These are phyloP conservation scores for Penicillium ochrochloron DNA, from an alignment of 495 filamentous ascomycete species.

Conservation along the genomic window DNA sequence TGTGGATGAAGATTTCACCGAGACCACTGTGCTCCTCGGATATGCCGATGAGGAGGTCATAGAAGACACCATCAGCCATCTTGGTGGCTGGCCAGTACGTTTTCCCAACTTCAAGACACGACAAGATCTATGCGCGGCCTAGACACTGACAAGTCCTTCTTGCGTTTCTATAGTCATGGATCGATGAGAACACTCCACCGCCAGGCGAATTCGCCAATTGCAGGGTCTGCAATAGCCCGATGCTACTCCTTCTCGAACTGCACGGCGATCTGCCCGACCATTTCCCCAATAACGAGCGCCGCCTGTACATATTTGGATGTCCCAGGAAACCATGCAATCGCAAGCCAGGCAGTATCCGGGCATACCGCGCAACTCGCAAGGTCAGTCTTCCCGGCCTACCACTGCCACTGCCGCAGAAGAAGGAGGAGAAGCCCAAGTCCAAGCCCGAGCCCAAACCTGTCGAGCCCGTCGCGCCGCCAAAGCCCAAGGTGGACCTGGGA, in stretches of 20 bases:
- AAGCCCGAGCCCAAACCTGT: constrained; percentile 15
- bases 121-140: background rate
- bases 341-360: constrained; percentile 79
- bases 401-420: constrained; percentile 38
- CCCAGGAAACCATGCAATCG: constrained; percentile 77
- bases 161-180: constrained; percentile 69
- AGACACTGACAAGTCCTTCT: constrained; percentile 13
- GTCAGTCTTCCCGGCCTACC: constrained; percentile 31
- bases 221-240: constrained; percentile 82
- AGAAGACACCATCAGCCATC: constrained; percentile 84
- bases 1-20: constrained; percentile 70
- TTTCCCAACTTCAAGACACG: background rate
- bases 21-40: constrained; percentile 89
- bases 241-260: constrained; percentile 86
- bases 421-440: constrained; percentile 33
- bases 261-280: constrained; percentile 87
- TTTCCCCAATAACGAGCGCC: constrained; percentile 82
- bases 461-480: constrained; percentile 9
- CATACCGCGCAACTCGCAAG: constrained; percentile 65
- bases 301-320: constrained; percentile 85
- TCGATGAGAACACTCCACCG: constrained; percentile 69
- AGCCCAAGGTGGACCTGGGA: constrained; percentile 58
- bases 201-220: constrained; percentile 82
- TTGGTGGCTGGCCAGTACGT: constrained; percentile 86
- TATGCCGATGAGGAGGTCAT: constrained; percentile 83